Percentiles rank a stretch among this genome's conserved stretches.
Conservation (phyloP, 2,329 filamentous ascomycete species). For the Cercospora sesami region DNA sequence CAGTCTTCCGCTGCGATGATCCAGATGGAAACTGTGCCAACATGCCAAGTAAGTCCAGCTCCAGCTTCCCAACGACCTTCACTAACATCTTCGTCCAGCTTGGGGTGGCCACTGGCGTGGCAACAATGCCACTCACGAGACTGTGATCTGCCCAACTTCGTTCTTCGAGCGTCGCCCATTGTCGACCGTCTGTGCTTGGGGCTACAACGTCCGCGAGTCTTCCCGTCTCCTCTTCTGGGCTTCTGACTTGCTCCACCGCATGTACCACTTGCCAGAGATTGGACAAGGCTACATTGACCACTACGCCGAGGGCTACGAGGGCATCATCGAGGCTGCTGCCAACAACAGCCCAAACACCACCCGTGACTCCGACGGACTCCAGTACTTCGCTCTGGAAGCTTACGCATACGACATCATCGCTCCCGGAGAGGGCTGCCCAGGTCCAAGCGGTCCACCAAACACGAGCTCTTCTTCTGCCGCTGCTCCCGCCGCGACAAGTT, state of each 20-base stretch:
- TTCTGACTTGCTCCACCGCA: slow-evolving; percentile 65
- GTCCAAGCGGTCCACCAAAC: slow-evolving; percentile 36
- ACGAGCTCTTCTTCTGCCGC: slow-evolving; percentile 17
- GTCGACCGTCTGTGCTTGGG: slow-evolving; percentile 60
- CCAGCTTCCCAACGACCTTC: neutral
- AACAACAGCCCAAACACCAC: slow-evolving; percentile 52
- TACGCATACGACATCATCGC: slow-evolving; percentile 66
- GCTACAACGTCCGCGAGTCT: slow-evolving; percentile 61
- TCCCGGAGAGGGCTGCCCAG: slow-evolving; percentile 63
- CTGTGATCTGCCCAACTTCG: slow-evolving; percentile 67
- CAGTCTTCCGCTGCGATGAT: slow-evolving; percentile 69
- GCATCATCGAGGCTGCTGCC: slow-evolving; percentile 55
- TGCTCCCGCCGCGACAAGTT: slow-evolving; percentile 19
- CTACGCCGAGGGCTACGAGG: slow-evolving; percentile 60
- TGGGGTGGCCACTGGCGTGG: slow-evolving; percentile 71
- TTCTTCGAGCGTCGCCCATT: slow-evolving; percentile 60
- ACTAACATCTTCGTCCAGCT: slow-evolving; percentile 42
- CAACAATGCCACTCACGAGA: slow-evolving; percentile 63
- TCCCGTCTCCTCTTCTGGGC: slow-evolving; percentile 65
- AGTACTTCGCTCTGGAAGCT: slow-evolving; percentile 68
- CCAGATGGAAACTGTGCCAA: slow-evolving; percentile 62
- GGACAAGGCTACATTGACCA: slow-evolving; percentile 63
- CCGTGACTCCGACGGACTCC: slow-evolving; percentile 62
- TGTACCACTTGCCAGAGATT: slow-evolving; percentile 63
- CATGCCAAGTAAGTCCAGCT: slow-evolving; percentile 21